Conservation (phyloP, 2,329 filamentous ascomycete genomes). For the Aureobasidium namibiae region DNA sequence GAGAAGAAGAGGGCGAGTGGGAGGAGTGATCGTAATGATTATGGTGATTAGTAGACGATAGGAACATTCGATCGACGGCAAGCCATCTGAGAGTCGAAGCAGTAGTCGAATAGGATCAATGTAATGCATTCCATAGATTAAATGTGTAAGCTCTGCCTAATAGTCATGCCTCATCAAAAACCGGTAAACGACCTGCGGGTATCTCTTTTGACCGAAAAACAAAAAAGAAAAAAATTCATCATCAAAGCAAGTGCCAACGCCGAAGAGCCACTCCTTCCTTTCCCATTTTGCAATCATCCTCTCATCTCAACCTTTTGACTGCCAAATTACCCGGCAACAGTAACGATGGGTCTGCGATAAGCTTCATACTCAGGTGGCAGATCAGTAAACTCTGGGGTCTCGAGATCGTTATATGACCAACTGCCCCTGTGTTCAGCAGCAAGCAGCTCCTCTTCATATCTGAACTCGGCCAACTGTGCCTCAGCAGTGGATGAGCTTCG, state of each 20-base stretch:
- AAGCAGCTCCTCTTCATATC: conserved; percentile 26
- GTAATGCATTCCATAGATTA: not conserved
- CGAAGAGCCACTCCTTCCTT: not conserved
- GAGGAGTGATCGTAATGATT: not conserved
- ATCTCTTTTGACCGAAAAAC: not conserved
- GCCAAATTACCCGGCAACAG: not conserved
- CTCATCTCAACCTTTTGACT: not conserved
- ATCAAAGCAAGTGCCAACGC: not conserved
- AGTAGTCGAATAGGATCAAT: not conserved
- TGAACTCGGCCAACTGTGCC: conserved; percentile 22
- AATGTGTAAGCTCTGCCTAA: not conserved
- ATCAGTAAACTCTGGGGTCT: not conserved
- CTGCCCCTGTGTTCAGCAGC: conserved; percentile 7
- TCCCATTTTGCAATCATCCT: not conserved
- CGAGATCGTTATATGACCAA: not conserved
- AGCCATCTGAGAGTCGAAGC: too few relatives aligned
- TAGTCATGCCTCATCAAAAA: not conserved
- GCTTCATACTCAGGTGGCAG: not conserved
- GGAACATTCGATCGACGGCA: too few relatives aligned
- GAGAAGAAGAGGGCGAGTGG: not conserved
- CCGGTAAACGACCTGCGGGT: not conserved
- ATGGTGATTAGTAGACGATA: not conserved
- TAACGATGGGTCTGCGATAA: not conserved
- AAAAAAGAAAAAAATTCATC: not conserved
- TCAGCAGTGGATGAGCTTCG: conserved; percentile 15